phyloP scores from a whole-genome alignment of 2,329 filamentous ascomycete genomes.

The Cladobotryum protrusum region DNA sequence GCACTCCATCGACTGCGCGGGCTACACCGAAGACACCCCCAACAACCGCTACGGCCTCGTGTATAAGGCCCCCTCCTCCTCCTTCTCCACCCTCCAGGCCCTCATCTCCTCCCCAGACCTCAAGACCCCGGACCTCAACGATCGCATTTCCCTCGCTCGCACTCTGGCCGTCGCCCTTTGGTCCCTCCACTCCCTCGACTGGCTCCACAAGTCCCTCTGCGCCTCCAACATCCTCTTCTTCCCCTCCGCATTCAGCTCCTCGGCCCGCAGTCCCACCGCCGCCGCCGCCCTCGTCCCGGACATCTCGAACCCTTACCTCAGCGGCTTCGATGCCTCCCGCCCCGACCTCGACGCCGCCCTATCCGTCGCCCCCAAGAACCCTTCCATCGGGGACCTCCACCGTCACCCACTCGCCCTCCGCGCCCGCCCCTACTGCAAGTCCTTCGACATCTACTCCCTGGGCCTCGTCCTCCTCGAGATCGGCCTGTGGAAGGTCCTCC shows the following conservation, averaged over 20 bases:
- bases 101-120: conserved; percentile 34
- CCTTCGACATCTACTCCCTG: conserved; percentile 47
- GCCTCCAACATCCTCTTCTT: conserved; percentile 50
- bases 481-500: conserved; percentile 40
- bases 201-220: conserved; percentile 52
- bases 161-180: conserved; percentile 39
- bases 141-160: conserved; percentile 35
- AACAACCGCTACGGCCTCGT: conserved; percentile 38
- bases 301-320: conserved; percentile 39
- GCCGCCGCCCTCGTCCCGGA: conserved; percentile 33
- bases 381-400: conserved; percentile 39
- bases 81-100: conserved; percentile 33
- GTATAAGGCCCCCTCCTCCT: conserved; percentile 31
- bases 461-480: conserved; percentile 47
- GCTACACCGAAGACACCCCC: conserved; percentile 38
- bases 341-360: conserved; percentile 45
- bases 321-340: conserved; percentile 50
- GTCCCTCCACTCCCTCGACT: conserved; percentile 48
- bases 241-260: conserved; percentile 33
- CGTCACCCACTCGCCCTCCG: conserved; percentile 39
- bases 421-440: conserved; percentile 39
- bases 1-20: conserved; percentile 41
- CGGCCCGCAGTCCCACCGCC: conserved; percentile 26
- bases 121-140: conserved; percentile 39
- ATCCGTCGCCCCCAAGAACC: conserved; percentile 39